Percentiles rank a stretch among this genome's conserved stretches.
Conservation (phyloP, 495 filamentous ascomycete species). For the Chaetomidium leptoderma region DNA sequence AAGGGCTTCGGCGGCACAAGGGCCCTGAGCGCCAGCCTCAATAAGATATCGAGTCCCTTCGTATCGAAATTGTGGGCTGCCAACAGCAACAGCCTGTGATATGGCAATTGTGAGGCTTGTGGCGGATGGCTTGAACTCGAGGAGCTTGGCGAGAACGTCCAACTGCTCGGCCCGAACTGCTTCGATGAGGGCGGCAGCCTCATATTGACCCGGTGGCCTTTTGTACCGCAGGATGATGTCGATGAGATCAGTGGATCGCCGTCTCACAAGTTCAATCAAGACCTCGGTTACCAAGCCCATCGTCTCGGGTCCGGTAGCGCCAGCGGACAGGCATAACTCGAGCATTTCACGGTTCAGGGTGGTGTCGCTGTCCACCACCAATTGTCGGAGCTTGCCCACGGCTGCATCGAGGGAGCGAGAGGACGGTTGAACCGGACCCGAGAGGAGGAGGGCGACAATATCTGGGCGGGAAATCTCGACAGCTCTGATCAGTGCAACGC, state of each 20-base stretch:
- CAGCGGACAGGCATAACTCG: slow-evolving; percentile 27
- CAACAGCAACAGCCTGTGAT: slow-evolving; percentile 24
- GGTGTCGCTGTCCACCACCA: slow-evolving; percentile 15
- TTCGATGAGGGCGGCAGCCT: slow-evolving; percentile 26
- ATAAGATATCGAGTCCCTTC: slow-evolving; percentile 22
- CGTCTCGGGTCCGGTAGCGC: slow-evolving; percentile 28
- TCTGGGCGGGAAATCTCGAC: slow-evolving; percentile 27
- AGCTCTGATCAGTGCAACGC: slow-evolving; percentile 23
- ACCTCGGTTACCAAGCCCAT: slow-evolving; percentile 23
- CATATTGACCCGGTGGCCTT: slow-evolving; percentile 17
- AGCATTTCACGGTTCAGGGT: slow-evolving; percentile 19
- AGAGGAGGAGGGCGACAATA: slow-evolving; percentile 25
- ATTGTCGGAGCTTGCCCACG: slow-evolving; percentile 15
- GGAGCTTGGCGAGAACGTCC: slow-evolving; percentile 24
- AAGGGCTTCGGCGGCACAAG: slow-evolving; percentile 26
- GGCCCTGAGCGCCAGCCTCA: slow-evolving; percentile 22
- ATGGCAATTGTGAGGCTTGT: slow-evolving; percentile 24
- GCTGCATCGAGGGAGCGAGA: slow-evolving; percentile 28
- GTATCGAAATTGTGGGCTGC: slow-evolving; percentile 17
- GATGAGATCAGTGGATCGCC: slow-evolving; percentile 16
- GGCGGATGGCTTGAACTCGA: slow-evolving; percentile 21
- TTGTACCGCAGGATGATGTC: slow-evolving; percentile 23
- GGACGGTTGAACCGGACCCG: slow-evolving; percentile 24
- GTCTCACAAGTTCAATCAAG: slow-evolving; percentile 22
- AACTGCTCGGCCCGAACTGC: slow-evolving; percentile 24